Conservation (phyloP, 257 asterid species). For the Nicotiana otophora region DNA sequence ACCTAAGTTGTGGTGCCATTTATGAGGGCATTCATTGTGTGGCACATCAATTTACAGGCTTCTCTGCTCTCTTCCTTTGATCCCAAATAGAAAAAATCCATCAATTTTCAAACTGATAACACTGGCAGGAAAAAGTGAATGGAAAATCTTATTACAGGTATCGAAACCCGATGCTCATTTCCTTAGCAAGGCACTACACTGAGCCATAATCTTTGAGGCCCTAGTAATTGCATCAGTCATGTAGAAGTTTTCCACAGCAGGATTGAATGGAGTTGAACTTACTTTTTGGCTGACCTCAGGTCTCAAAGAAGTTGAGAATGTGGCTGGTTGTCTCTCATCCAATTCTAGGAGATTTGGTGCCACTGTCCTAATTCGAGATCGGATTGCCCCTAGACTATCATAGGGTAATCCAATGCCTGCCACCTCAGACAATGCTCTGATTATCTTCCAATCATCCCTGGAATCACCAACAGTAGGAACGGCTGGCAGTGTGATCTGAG, state of each 20-base stretch:
- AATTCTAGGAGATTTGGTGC: constrained; percentile 77
- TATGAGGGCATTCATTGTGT: constrained; percentile 35
- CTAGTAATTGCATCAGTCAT: constrained; percentile 92
- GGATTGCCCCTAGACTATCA: constrained; percentile 48
- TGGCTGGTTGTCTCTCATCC: constrained; percentile 80
- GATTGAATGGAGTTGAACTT: constrained; percentile 48
- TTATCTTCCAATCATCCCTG: constrained; percentile 90
- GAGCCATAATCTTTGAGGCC: constrained; percentile 99
- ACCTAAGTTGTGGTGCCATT: constrained; percentile 45
- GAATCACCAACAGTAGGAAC: constrained; percentile 98
- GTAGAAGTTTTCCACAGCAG: constrained; percentile 68
- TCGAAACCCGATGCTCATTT: constrained; percentile 35
- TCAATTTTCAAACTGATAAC: constrained; percentile 7
- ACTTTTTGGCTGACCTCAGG: constrained; percentile 52
- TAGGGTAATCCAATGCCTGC: constrained; percentile 64
- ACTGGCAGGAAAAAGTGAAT: constrained; percentile 9
- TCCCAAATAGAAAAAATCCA: constrained; percentile 15
- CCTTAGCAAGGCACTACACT: constrained; percentile 68
- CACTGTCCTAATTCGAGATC: constrained; percentile 64
- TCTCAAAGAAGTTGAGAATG: constrained; percentile 71
- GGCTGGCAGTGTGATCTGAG: constrained; percentile 83
- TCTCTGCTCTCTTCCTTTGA: not conserved
- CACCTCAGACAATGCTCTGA: constrained; percentile 82
- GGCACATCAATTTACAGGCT: constrained; percentile 19
- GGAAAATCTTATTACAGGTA: constrained; percentile 40